Evolutionary conservation across 2,329 filamentous ascomycete genomes (phyloP).

Genomic region (Colletotrichum eleusines): DNA sequence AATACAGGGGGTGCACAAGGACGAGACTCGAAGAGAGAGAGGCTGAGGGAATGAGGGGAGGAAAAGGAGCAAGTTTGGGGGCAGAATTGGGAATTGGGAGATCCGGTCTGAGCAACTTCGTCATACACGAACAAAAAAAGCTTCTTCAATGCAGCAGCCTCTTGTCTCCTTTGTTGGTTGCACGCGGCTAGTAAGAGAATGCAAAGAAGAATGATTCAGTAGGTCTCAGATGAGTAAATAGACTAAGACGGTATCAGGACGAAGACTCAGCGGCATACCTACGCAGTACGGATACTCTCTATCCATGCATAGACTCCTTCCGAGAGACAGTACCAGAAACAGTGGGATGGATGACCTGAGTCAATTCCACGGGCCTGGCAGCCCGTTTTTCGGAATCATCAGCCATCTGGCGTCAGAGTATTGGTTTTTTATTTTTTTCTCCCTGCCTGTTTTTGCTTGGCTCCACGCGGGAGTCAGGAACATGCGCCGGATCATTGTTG

Average conservation of each 20-base stretch:
- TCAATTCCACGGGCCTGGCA: slow-evolving; percentile 28
- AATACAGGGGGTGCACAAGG: slow-evolving; percentile 1
- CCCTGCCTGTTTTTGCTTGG: neutral
- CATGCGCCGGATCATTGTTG: slow-evolving; percentile 29
- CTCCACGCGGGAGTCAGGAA: slow-evolving; percentile 34
- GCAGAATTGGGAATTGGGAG: slow-evolving; percentile 1
- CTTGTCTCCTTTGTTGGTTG: slow-evolving; percentile 5
- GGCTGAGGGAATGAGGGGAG: neutral
- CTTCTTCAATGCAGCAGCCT: slow-evolving; percentile 33
- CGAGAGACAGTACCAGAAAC: slow-evolving; percentile 24
- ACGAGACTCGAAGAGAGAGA: neutral
- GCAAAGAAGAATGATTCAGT: slow-evolving; percentile 22
- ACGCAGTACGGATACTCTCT: slow-evolving; percentile 2
- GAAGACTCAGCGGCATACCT: slow-evolving; percentile 17
- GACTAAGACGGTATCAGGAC: slow-evolving; percentile 11
- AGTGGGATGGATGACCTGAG: slow-evolving; percentile 34
- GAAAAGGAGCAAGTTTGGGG: slow-evolving; percentile 14
- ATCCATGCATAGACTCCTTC: neutral
- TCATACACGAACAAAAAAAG: slow-evolving; percentile 24
- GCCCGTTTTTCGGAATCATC: slow-evolving; percentile 39
- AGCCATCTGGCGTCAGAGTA: slow-evolving; percentile 31
- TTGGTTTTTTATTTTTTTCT: slow-evolving; percentile 11
- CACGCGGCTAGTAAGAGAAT: slow-evolving; percentile 6
- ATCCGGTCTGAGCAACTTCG: slow-evolving; percentile 29
- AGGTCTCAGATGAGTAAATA: slow-evolving; percentile 9